A percentile compares a stretch with the other conserved stretches of the same genome.
Evolutionary conservation across 2,329 filamentous ascomycete genomes (phyloP).

Genomic region (Sporothrix luriei): DNA sequence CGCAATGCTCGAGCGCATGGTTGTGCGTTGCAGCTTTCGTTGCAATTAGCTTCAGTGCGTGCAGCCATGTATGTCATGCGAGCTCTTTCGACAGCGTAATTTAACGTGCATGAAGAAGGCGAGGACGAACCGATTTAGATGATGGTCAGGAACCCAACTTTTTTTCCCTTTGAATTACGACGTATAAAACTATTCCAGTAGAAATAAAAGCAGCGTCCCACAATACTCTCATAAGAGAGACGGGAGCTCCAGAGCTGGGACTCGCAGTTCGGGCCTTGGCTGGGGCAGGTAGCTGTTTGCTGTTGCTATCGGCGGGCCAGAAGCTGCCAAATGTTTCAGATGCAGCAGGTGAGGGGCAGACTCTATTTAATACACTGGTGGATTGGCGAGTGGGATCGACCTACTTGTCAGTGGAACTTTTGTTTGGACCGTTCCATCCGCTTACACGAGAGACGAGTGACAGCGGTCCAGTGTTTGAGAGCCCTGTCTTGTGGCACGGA

Average conservation of each 20-base stretch:
- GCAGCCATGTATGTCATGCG: slow-evolving; percentile 6
- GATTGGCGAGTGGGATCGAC: background rate
- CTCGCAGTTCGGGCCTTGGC: background rate
- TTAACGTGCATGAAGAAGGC: background rate
- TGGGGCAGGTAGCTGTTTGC: background rate
- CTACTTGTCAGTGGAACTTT: background rate
- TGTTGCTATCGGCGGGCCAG: background rate
- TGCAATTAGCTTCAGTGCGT: background rate
- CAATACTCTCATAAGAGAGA: background rate
- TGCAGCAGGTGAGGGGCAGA: background rate
- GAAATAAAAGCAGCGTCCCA: too few relatives aligned
- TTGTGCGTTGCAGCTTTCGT: background rate
- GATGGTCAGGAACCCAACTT: too few relatives aligned
- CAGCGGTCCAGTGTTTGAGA: slow-evolving; percentile 17
- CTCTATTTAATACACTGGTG: background rate
- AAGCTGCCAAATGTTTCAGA: background rate
- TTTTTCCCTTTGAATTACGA: too few relatives aligned
- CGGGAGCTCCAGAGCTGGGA: background rate
- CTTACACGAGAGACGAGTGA: slow-evolving; percentile 12
- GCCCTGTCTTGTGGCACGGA: slow-evolving; percentile 12
- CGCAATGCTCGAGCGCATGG: slow-evolving; percentile 5
- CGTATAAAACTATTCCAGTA: too few relatives aligned
- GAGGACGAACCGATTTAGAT: background rate
- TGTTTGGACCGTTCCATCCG: slow-evolving; percentile 21
- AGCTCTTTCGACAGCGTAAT: slow-evolving; percentile 12